Evolutionary conservation across 495 filamentous ascomycete genomes (phyloP).

Genomic region (Acidiella bohemica): DNA sequence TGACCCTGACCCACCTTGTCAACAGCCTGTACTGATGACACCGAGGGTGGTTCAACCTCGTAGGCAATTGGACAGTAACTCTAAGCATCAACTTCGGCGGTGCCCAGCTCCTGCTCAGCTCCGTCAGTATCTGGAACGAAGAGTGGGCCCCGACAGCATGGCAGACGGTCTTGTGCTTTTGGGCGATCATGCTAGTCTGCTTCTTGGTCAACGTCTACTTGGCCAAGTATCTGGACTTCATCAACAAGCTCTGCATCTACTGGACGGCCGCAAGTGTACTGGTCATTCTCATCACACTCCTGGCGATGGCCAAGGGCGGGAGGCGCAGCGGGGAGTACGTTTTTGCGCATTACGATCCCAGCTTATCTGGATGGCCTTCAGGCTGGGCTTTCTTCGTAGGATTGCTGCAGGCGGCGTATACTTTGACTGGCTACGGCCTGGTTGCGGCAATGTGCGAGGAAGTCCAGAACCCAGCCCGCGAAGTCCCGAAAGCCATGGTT

Average conservation of each 20-base stretch:
- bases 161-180: slow-evolving; percentile 53
- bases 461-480: slow-evolving; percentile 40
- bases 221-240: slow-evolving; percentile 44
- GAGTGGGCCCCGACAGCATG: slow-evolving; percentile 47
- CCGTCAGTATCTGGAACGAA: slow-evolving; percentile 48
- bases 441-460: slow-evolving; percentile 38
- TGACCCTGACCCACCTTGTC: too few species aligned
- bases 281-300: slow-evolving; percentile 44
- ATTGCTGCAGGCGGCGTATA: slow-evolving; percentile 41
- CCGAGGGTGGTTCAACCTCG: slow-evolving; percentile 37
- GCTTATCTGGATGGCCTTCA: slow-evolving; percentile 39
- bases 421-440: slow-evolving; percentile 47
- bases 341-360: slow-evolving; percentile 48
- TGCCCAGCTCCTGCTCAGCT: slow-evolving; percentile 46
- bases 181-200: slow-evolving; percentile 47
- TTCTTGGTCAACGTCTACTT: slow-evolving; percentile 45
- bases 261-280: slow-evolving; percentile 51
- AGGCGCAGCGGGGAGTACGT: slow-evolving; percentile 43
- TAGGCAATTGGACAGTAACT: slow-evolving; percentile 40
- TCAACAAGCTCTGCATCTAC: slow-evolving; percentile 55
- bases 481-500: slow-evolving; percentile 47
- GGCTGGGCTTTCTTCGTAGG: slow-evolving; percentile 44
- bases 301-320: slow-evolving; percentile 41
- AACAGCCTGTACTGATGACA: too few species aligned
- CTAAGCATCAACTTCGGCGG: slow-evolving; percentile 39